Evolutionary conservation across 1,284 basidiomycete genomes (phyloP).

Genomic region (Malassezia caprae): DNA sequence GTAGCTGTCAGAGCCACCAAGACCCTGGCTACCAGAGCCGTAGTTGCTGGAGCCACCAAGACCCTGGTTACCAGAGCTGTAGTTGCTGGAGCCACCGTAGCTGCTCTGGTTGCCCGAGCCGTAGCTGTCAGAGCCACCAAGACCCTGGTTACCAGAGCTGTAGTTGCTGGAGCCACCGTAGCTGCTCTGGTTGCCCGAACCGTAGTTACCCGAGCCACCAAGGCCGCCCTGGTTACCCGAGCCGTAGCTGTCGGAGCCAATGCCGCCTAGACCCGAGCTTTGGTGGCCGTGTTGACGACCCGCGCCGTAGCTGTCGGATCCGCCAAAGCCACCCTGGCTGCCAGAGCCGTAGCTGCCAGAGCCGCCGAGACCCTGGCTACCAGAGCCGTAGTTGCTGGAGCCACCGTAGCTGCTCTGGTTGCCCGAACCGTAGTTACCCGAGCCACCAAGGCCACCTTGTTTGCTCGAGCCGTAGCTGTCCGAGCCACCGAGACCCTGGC

Average conservation of each 20-base stretch:
- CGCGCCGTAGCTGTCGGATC: conserved; percentile 14
- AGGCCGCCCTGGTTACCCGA: conserved; percentile 12
- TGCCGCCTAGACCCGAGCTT: no score
- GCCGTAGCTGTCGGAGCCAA: neutral
- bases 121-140: conserved; percentile 14
- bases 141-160: conserved; percentile 10
- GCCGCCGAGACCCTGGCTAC: neutral
- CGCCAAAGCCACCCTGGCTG: conserved; percentile 4
- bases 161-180: conserved; percentile 12
- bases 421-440: conserved; percentile 1
- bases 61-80: neutral
- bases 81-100: conserved; percentile 17
- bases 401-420: conserved; percentile 1
- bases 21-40: neutral
- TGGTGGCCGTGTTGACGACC: neutral
- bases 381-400: conserved; percentile 3
- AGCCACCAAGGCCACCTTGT: conserved; percentile 2
- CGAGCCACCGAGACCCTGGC: neutral
- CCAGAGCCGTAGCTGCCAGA: conserved; percentile 1
- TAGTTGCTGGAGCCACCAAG: conserved; percentile 1
- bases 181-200: neutral
- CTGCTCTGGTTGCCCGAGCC: conserved; percentile 1
- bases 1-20: conserved; percentile 2
- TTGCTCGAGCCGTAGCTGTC: neutral
- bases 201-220: conserved; percentile 8